Evolutionary conservation across 176 grass and related monocot species (phyloP).

Genomic region (Juncus inflexus): DNA sequence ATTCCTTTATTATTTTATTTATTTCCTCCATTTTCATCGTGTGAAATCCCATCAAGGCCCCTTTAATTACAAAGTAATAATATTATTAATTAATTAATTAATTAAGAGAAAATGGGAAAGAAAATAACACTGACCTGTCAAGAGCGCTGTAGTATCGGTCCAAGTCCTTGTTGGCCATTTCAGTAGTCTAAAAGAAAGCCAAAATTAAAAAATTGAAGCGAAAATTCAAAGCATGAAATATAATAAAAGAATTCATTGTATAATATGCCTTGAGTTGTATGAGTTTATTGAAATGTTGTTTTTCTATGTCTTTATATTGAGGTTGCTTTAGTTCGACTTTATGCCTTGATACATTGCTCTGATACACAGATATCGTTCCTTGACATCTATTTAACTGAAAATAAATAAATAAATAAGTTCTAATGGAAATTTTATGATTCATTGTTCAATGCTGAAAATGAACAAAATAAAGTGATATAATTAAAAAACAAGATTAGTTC

Average conservation of each 20-base stretch:
- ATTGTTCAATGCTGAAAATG: too few species aligned
- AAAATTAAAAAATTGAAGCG: constrained; percentile 15
- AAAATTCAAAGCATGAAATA: not conserved
- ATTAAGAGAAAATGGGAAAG: not conserved
- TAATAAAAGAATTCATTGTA: too few species aligned
- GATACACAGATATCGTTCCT: constrained; percentile 82
- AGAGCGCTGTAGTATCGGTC: constrained; percentile 89
- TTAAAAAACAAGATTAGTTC: too few species aligned
- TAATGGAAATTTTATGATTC: too few species aligned
- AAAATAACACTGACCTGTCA: constrained; percentile 63
- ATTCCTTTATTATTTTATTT: constrained; percentile 98
- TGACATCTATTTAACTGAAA: constrained; percentile 85
- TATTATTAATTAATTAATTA: not conserved
- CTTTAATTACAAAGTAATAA: constrained; percentile 32
- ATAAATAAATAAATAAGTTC: constrained; percentile 10
- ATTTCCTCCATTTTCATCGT: constrained; percentile 99
- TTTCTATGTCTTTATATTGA: constrained; percentile 93
- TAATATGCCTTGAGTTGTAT: constrained; percentile 89
- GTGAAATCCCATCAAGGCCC: constrained; percentile 94
- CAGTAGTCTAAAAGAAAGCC: constrained; percentile 64
- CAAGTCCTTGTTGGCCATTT: constrained; percentile 99
- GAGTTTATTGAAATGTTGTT: constrained; percentile 76
- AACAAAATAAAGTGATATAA: too few species aligned
- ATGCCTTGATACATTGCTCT: constrained; percentile 86
- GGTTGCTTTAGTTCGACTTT: constrained; percentile 88